Conservation (phyloP, 805 yeast genomes). For the Nakazawaea anatomiae region DNA sequence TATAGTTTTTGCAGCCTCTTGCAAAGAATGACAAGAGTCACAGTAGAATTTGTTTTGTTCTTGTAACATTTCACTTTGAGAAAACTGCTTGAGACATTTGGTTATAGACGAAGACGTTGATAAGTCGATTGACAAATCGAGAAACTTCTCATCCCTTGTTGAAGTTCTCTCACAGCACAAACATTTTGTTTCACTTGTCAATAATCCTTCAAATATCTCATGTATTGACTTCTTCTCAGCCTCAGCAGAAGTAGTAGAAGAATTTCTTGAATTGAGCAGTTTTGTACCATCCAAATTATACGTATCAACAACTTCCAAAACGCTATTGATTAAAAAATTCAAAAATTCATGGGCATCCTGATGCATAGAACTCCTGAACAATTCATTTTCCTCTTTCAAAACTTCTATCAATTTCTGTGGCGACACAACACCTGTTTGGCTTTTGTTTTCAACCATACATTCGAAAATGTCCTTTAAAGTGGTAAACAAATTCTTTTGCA, state of each 20-base stretch:
- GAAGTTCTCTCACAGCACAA: constrained; percentile 81
- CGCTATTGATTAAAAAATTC: constrained; percentile 72
- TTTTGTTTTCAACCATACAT: constrained; percentile 64
- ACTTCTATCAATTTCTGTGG: constrained; percentile 71
- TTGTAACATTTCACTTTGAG: constrained; percentile 77
- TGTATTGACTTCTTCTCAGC: constrained; percentile 45
- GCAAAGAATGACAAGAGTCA: constrained; percentile 82
- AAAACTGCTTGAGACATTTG: constrained; percentile 75
- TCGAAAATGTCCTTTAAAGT: constrained; percentile 85
- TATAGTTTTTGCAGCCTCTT: constrained; percentile 90
- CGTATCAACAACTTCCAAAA: constrained; percentile 45
- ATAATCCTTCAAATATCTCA: constrained; percentile 73
- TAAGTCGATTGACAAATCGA: constrained; percentile 83
- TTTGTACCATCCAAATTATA: constrained; percentile 12
- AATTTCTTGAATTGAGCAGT: not conserved
- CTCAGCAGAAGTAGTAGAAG: constrained; percentile 6
- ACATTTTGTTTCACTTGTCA: constrained; percentile 87
- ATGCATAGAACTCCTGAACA: constrained; percentile 89
- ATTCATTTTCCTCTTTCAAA: constrained; percentile 73
- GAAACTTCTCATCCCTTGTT: constrained; percentile 75
- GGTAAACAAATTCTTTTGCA: constrained; percentile 47
- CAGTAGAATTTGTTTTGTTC: constrained; percentile 91
- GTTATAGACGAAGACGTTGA: constrained; percentile 69
- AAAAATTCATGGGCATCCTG: constrained; percentile 98
- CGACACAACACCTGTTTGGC: constrained; percentile 77